phyloP scores from a whole-genome alignment of 1,284 basidiomycete genomes.

The Rhodotorula sp. region DNA sequence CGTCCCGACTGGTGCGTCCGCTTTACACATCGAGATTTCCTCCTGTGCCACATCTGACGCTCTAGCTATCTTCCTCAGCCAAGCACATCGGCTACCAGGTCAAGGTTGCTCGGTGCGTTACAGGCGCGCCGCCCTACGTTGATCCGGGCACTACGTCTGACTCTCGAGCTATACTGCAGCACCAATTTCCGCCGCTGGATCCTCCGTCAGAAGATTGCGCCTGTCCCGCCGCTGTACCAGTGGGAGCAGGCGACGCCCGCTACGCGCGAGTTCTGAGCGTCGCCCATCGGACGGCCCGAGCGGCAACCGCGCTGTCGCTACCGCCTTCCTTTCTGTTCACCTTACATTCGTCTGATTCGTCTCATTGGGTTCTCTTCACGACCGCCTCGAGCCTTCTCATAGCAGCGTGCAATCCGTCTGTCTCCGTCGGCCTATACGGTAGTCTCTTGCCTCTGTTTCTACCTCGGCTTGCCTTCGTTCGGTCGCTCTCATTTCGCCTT shows the following conservation, averaged over 20 bases:
- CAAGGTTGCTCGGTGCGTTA: not conserved
- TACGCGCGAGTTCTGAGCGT: not conserved
- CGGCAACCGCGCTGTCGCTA: not conserved
- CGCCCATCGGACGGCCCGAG: not conserved
- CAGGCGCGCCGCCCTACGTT: too few relatives aligned
- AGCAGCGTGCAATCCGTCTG: too few relatives aligned
- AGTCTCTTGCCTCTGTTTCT: too few relatives aligned
- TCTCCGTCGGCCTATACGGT: too few relatives aligned
- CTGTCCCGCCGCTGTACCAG: constrained; percentile 58
- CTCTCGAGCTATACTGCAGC: constrained; percentile 27
- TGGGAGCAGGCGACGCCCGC: constrained; percentile 48
- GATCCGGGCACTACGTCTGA: not conserved
- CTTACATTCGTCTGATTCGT: not conserved
- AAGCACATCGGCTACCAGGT: constrained; percentile 1
- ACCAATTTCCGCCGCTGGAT: constrained; percentile 65
- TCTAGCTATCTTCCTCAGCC: too few relatives aligned
- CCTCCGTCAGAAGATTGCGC: constrained; percentile 58
- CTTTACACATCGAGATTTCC: not conserved
- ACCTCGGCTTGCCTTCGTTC: too few relatives aligned
- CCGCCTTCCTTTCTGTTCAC: not conserved
- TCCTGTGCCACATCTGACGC: too few relatives aligned
- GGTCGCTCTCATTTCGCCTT: too few relatives aligned
- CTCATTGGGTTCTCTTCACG: too few relatives aligned
- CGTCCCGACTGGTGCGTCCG: constrained; percentile 63
- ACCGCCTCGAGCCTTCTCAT: too few relatives aligned